Evolutionary conservation across 2,329 filamentous ascomycete genomes (phyloP).

Genomic region (Aspergillus quadricinctus): DNA sequence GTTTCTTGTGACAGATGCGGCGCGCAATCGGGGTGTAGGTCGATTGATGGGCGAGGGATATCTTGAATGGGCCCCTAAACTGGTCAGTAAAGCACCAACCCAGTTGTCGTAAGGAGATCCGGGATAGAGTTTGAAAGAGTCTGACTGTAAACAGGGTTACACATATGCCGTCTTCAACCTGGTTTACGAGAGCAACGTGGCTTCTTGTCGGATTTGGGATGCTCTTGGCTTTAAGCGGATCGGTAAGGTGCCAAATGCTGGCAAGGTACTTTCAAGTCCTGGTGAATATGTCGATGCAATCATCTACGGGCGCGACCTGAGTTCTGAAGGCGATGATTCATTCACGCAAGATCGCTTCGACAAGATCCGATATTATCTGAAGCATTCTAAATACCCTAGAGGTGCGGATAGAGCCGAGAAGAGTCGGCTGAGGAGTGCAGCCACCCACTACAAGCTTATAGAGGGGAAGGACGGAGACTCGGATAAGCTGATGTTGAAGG

Average conservation of each 20-base stretch:
- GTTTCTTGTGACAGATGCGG: constrained; percentile 69
- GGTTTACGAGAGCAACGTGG: constrained; percentile 90
- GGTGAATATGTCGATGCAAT: constrained; percentile 69
- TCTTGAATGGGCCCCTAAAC: constrained; percentile 69
- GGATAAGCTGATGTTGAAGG: constrained; percentile 91
- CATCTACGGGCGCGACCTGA: constrained; percentile 65
- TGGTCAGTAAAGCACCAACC: constrained; percentile 36
- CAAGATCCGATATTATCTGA: constrained; percentile 96
- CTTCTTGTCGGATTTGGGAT: constrained; percentile 87
- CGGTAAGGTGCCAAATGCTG: constrained; percentile 70
- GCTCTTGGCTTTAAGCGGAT: constrained; percentile 89
- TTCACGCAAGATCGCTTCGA: constrained; percentile 96
- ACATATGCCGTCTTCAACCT: constrained; percentile 92
- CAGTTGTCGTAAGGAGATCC: not conserved
- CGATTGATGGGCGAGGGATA: constrained; percentile 73
- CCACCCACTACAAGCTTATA: constrained; percentile 86
- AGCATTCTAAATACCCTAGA: constrained; percentile 86
- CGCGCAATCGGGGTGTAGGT: constrained; percentile 69
- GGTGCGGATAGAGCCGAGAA: constrained; percentile 94
- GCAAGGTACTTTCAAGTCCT: constrained; percentile 65
- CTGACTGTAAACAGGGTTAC: constrained; percentile 58
- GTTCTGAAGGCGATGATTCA: constrained; percentile 69
- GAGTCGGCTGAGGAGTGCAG: constrained; percentile 85
- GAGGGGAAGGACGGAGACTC: constrained; percentile 44
- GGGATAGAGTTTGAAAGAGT: not conserved